These are phyloP conservation scores for Rhodamnia argentea DNA, from an alignment of 345 rosid genomes.

Conservation along the genomic window DNA sequence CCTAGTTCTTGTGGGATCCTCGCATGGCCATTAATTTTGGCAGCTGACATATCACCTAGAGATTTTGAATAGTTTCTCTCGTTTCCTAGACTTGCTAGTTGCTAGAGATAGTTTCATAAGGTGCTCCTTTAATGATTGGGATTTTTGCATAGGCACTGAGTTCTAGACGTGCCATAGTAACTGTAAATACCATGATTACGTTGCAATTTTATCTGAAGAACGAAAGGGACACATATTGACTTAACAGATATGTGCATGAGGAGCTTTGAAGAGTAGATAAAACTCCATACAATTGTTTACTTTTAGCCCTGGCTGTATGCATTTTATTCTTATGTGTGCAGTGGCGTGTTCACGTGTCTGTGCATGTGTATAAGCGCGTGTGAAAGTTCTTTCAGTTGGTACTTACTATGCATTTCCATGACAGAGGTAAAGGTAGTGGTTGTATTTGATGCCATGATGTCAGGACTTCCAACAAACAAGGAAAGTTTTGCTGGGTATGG, in stretches of 20 bases:
- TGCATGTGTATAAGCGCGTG: background rate
- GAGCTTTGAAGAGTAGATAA: background rate
- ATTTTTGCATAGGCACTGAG: background rate
- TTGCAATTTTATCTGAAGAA: background rate
- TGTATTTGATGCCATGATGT: slow-evolving; percentile 93
- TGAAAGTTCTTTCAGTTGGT: background rate
- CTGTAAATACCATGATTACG: background rate
- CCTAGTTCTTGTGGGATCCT: background rate
- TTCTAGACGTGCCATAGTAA: background rate
- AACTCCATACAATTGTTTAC: background rate
- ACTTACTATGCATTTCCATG: slow-evolving; percentile 1
- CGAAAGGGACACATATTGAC: background rate
- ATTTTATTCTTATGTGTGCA: background rate
- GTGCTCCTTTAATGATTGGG: background rate
- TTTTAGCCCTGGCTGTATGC: background rate
- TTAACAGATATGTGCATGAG: background rate
- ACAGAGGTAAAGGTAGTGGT: slow-evolving; percentile 91
- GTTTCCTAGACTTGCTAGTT: background rate
- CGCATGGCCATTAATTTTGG: background rate
- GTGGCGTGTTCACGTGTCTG: background rate
- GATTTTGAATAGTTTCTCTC: background rate
- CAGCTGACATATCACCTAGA: background rate
- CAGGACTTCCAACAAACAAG: slow-evolving; percentile 86
- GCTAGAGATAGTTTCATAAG: background rate
- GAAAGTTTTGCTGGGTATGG: slow-evolving; percentile 67